Conservation (phyloP, 2,329 filamentous ascomycete species). For the Sclerotinia minor region DNA sequence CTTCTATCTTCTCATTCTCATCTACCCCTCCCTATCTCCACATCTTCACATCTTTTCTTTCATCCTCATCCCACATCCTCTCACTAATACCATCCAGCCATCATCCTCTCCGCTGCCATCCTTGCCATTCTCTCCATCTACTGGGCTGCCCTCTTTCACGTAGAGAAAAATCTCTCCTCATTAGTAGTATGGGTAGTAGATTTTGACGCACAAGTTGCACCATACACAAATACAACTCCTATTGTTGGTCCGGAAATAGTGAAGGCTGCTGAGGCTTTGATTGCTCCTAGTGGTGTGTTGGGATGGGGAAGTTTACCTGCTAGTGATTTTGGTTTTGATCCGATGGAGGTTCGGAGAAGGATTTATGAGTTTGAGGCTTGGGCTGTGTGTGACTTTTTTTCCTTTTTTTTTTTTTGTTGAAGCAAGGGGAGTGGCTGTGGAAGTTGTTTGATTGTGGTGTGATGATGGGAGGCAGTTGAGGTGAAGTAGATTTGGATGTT, state of each 20-base stretch:
- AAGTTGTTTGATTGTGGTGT: neutral
- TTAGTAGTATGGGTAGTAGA: conserved; percentile 61
- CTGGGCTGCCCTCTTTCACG: conserved; percentile 58
- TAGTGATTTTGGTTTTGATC: neutral
- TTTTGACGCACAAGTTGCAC: conserved; percentile 57
- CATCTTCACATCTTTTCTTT: neutral
- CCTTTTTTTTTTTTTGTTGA: neutral
- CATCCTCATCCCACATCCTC: too few relatives aligned
- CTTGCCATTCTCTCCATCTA: conserved; percentile 56
- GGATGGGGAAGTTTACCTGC: conserved; percentile 19
- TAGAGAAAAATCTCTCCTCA: conserved; percentile 49
- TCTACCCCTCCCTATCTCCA: neutral
- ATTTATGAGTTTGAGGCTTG: conserved; percentile 4
- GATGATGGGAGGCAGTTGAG: too few relatives aligned
- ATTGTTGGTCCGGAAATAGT: conserved; percentile 58
- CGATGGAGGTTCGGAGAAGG: neutral
- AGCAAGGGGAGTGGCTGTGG: too few relatives aligned
- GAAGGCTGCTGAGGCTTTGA: conserved; percentile 47
- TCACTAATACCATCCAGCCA: neutral
- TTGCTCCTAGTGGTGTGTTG: conserved; percentile 29
- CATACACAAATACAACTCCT: conserved; percentile 51
- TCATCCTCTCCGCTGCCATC: conserved; percentile 8
- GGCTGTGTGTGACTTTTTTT: conserved; percentile 18
- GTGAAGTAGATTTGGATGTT: neutral
- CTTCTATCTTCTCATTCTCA: neutral